phyloP scores from a whole-genome alignment of 371 early-diverging fungal genomes.

The Rhizomucor miehei region DNA sequence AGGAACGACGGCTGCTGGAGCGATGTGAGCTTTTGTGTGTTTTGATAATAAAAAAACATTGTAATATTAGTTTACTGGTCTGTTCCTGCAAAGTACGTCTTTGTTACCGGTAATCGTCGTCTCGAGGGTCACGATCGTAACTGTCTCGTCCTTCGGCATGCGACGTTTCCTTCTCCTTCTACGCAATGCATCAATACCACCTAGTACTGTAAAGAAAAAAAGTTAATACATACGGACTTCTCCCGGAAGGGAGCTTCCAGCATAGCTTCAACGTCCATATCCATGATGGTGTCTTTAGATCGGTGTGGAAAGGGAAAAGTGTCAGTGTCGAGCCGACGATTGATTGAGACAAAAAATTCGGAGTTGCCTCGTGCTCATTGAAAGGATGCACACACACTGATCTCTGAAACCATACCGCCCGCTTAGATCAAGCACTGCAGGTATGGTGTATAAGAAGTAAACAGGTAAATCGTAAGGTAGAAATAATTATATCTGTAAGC shows the following conservation, averaged over 20 bases:
- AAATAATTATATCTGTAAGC: too few relatives aligned
- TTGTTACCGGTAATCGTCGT: constrained; percentile 23
- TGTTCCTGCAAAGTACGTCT: constrained; percentile 1
- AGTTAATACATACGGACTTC: constrained; percentile 34
- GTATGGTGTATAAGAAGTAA: too few relatives aligned
- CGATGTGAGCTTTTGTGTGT: neutral
- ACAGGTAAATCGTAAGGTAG: too few relatives aligned
- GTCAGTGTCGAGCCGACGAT: too few relatives aligned
- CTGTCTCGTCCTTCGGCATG: neutral
- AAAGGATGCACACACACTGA: too few relatives aligned
- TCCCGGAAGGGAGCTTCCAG: constrained; percentile 85
- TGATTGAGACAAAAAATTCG: too few relatives aligned
- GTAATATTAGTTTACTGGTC: constrained; percentile 5
- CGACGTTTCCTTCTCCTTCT: constrained; percentile 2
- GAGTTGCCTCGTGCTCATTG: too few relatives aligned
- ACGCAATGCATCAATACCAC: neutral
- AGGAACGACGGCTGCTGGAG: constrained; percentile 30
- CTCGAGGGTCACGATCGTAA: constrained; percentile 7
- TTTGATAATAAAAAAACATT: neutral
- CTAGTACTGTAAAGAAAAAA: neutral
- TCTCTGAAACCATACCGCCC: too few relatives aligned
- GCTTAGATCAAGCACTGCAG: too few relatives aligned
- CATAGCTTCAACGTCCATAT: constrained; percentile 77
- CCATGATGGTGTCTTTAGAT: constrained; percentile 21
- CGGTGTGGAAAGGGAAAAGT: constrained; percentile 2